Conservation (phyloP, 805 yeast species). For the Candida oleophila region DNA sequence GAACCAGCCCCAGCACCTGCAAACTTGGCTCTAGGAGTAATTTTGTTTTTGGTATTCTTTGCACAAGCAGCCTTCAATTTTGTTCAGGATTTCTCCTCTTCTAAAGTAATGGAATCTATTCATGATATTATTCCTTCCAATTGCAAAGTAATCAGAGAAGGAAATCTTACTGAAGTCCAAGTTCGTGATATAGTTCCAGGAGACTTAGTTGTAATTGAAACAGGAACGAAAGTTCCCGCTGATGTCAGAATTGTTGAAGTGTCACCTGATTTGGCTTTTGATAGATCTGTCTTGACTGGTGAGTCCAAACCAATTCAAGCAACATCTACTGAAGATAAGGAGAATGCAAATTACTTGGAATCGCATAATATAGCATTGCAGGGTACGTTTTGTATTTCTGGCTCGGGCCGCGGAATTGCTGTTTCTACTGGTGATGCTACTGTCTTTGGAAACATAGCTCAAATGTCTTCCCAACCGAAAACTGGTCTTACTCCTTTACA, state of each 20-base stretch:
- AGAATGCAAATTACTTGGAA: conserved; percentile 41
- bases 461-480: conserved; percentile 38
- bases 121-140: conserved; percentile 41
- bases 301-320: conserved; percentile 44
- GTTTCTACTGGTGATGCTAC: conserved; percentile 45
- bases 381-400: conserved; percentile 44
- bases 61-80: conserved; percentile 45
- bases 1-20: conserved; percentile 42
- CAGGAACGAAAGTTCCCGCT: conserved; percentile 47
- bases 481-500: conserved; percentile 42
- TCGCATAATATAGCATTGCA: conserved; percentile 44
- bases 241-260: conserved; percentile 41
- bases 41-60: conserved; percentile 38
- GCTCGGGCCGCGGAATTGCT: conserved; percentile 44
- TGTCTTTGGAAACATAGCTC: conserved; percentile 47
- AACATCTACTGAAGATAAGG: conserved; percentile 20
- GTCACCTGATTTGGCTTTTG: conserved; percentile 41
- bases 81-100: conserved; percentile 47
- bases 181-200: conserved; percentile 45
- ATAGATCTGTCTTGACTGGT: conserved; percentile 49
- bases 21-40: conserved; percentile 43
- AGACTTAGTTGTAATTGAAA: conserved; percentile 35
- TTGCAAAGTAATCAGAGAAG: conserved; percentile 36
- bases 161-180: conserved; percentile 21
- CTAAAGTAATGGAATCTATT: conserved; percentile 49